phyloP scores from a whole-genome alignment of 2,329 filamentous ascomycete species.

The Mycocentrospora acerina region DNA sequence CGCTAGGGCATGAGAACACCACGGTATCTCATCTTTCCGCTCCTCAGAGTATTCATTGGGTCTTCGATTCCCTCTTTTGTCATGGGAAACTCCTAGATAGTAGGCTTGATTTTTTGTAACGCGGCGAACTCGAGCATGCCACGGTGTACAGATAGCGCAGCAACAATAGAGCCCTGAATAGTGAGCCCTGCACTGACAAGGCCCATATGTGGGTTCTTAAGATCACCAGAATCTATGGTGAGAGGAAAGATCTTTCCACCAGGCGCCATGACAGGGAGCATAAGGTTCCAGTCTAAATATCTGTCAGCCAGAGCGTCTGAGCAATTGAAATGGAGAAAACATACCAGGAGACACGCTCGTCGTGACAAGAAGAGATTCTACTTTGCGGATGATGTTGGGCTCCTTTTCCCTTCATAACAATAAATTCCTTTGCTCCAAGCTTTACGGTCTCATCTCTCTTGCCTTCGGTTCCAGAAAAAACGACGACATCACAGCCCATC shows the following conservation, averaged over 20 bases:
- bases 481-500: constrained; percentile 75
- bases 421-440: constrained; percentile 64
- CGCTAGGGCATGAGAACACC: constrained; percentile 43
- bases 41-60: constrained; percentile 45
- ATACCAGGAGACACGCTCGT: constrained; percentile 45
- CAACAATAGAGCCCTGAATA: constrained; percentile 65
- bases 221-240: constrained; percentile 51
- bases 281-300: constrained; percentile 46
- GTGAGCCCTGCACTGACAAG: constrained; percentile 59
- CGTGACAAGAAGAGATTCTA: constrained; percentile 51
- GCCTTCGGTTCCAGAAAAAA: constrained; percentile 64
- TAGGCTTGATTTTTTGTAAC: constrained; percentile 46
- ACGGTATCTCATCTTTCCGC: constrained; percentile 49
- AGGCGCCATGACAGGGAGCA: constrained; percentile 52
- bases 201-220: constrained; percentile 56
- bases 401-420: constrained; percentile 50
- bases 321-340: constrained; percentile 1
- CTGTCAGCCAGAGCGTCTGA: constrained; percentile 6
- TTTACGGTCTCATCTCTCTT: constrained; percentile 68
- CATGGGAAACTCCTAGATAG: constrained; percentile 48
- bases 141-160: constrained; percentile 63
- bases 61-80: constrained; percentile 41
- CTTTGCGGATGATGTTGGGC: constrained; percentile 39
- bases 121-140: constrained; percentile 52
- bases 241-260: constrained; percentile 55